Evolutionary conservation across 1,284 basidiomycete species (phyloP).

Genomic region (Ustilago lituana): DNA sequence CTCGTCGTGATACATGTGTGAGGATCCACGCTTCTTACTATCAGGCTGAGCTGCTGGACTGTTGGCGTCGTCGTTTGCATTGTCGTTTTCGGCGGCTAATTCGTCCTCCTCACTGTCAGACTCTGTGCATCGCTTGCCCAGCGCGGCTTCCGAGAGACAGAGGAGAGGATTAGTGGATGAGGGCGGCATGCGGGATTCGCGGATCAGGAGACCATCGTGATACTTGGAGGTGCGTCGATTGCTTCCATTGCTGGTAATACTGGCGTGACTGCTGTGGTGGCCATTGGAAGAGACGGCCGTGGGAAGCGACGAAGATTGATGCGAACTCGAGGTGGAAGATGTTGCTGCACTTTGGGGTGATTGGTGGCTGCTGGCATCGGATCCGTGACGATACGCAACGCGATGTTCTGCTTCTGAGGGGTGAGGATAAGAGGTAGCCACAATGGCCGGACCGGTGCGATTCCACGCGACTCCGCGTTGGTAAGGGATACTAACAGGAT

Average conservation of each 20-base stretch:
- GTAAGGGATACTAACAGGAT: constrained; percentile 2
- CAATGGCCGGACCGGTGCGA: not conserved
- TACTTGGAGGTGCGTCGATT: constrained; percentile 42
- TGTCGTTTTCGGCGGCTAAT: constrained; percentile 15
- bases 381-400: constrained; percentile 24
- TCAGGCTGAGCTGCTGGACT: constrained; percentile 11
- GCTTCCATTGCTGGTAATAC: constrained; percentile 24
- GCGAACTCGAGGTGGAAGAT: constrained; percentile 22
- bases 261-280: constrained; percentile 15
- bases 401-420: constrained; percentile 3
- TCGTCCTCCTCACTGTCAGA: constrained; percentile 46
- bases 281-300: constrained; percentile 24
- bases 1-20: constrained; percentile 12
- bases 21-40: constrained; percentile 20
- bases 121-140: constrained; percentile 44
- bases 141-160: constrained; percentile 47
- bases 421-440: constrained; percentile 5
- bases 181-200: constrained; percentile 44
- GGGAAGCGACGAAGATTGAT: constrained; percentile 22
- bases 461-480: constrained; percentile 24
- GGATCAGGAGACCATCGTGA: constrained; percentile 46
- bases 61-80: constrained; percentile 3
- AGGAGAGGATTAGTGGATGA: constrained; percentile 48
- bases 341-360: constrained; percentile 33
- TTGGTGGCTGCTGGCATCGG: constrained; percentile 29